Evolutionary conservation across 352 stramenopile genomes (phyloP).

Genomic region (Globisporangium carolinianum): DNA sequence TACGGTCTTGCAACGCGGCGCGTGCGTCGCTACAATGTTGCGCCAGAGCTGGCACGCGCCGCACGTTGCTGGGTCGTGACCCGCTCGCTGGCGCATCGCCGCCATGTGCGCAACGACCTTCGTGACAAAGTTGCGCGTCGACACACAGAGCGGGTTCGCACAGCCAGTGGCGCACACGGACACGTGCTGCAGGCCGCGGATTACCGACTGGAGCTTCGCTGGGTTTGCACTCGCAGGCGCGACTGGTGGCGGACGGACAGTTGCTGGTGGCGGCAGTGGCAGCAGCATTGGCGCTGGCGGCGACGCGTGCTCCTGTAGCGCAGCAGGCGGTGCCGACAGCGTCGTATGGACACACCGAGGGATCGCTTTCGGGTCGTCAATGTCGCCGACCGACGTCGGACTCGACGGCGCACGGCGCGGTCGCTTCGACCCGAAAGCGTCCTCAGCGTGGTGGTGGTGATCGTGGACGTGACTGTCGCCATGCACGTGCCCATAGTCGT

Average conservation of each 20-base stretch:
- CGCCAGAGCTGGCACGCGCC: constrained; percentile 58
- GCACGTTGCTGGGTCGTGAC: constrained; percentile 28
- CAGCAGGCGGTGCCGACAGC: constrained; percentile 2
- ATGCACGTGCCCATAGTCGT: background rate
- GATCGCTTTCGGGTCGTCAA: constrained; percentile 18
- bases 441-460: constrained; percentile 7
- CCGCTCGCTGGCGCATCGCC: constrained; percentile 14
- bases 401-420: constrained; percentile 27
- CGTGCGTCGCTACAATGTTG: constrained; percentile 31
- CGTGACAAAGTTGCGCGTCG: constrained; percentile 42
- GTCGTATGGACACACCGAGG: constrained; percentile 12
- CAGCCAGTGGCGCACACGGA: constrained; percentile 31
- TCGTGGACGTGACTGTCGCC: constrained; percentile 9
- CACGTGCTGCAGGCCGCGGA: constrained; percentile 44
- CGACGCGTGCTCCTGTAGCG: background rate
- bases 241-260: constrained; percentile 7
- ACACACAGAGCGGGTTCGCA: constrained; percentile 43
- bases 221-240: constrained; percentile 16
- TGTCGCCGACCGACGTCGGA: constrained; percentile 41
- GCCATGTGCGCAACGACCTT: constrained; percentile 38
- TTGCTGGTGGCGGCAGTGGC: constrained; percentile 2
- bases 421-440: constrained; percentile 16
- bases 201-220: constrained; percentile 51
- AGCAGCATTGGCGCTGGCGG: too few relatives aligned
- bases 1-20: constrained; percentile 13